Percentiles rank a stretch among this genome's conserved stretches.
Conservation (phyloP, 2,329 filamentous ascomycete genomes). For the Ceratocystis cacaofunesta region DNA sequence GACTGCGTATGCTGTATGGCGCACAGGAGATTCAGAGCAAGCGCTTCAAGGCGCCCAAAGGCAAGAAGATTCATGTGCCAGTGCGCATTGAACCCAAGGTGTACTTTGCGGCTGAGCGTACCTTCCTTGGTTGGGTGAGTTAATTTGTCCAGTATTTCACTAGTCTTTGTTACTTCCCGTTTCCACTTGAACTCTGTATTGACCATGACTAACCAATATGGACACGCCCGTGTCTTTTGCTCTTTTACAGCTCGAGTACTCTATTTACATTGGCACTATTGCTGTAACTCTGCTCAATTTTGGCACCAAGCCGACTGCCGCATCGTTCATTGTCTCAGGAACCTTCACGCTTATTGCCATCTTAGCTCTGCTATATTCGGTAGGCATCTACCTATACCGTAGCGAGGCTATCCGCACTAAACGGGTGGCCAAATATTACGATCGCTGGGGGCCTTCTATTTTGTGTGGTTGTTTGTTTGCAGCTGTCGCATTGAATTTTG, state of each 20-base stretch:
- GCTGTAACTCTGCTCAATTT: slow-evolving; percentile 77
- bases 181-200: not conserved
- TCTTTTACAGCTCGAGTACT: slow-evolving; percentile 64
- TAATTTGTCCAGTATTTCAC: not conserved
- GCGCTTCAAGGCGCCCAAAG: slow-evolving; percentile 58
- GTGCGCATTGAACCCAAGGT: slow-evolving; percentile 95
- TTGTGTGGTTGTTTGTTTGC: slow-evolving; percentile 60
- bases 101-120: slow-evolving; percentile 89
- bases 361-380: slow-evolving; percentile 63
- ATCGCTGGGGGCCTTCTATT: slow-evolving; percentile 67
- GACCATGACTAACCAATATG: slow-evolving; percentile 14
- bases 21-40: slow-evolving; percentile 39
- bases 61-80: slow-evolving; percentile 89
- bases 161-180: not conserved
- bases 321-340: slow-evolving; percentile 55
- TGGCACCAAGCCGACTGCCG: slow-evolving; percentile 38
- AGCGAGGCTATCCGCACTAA: slow-evolving; percentile 72
- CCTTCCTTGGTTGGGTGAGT: slow-evolving; percentile 82
- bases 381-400: slow-evolving; percentile 75
- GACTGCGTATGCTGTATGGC: slow-evolving; percentile 39
- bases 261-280: slow-evolving; percentile 81
- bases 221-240: not conserved
- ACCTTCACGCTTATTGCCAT: slow-evolving; percentile 73
- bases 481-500: slow-evolving; percentile 69
- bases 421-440: slow-evolving; percentile 79